Evolutionary conservation across 2,329 filamentous ascomycete genomes (phyloP).

Genomic region (Orbilia ellipsospora): DNA sequence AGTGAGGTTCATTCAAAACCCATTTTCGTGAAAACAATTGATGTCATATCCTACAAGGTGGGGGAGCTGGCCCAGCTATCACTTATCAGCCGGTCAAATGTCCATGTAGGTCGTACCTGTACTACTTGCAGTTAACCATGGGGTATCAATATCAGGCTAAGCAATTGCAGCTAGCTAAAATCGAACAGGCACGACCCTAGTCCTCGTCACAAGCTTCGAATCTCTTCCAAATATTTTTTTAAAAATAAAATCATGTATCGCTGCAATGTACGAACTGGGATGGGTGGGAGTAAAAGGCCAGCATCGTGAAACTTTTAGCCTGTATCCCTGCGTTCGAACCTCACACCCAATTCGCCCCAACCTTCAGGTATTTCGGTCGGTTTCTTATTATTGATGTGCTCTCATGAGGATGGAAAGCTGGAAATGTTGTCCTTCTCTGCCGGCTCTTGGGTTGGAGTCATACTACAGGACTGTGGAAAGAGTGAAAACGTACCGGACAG

Average conservation of each 20-base stretch:
- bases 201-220: neutral
- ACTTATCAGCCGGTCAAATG: neutral
- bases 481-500: too few species aligned
- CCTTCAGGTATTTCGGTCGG: too few species aligned
- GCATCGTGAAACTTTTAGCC: conserved; percentile 37
- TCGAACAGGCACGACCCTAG: neutral
- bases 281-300: neutral
- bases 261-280: neutral
- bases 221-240: neutral
- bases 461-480: too few species aligned
- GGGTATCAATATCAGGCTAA: conserved; percentile 2
- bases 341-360: too few species aligned
- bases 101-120: neutral
- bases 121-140: too few species aligned
- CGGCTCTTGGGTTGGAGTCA: too few species aligned
- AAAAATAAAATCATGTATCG: neutral
- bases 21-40: neutral
- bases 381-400: too few species aligned
- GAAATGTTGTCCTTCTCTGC: too few species aligned
- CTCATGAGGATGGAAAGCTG: too few species aligned
- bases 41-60: conserved; percentile 10
- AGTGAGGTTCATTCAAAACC: too few species aligned
- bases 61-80: neutral
- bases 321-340: conserved; percentile 20
- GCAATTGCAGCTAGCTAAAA: neutral